These are phyloP conservation scores for Saturnispora kantuleensis DNA, from an alignment of 805 yeast species.

Conservation along the genomic window DNA sequence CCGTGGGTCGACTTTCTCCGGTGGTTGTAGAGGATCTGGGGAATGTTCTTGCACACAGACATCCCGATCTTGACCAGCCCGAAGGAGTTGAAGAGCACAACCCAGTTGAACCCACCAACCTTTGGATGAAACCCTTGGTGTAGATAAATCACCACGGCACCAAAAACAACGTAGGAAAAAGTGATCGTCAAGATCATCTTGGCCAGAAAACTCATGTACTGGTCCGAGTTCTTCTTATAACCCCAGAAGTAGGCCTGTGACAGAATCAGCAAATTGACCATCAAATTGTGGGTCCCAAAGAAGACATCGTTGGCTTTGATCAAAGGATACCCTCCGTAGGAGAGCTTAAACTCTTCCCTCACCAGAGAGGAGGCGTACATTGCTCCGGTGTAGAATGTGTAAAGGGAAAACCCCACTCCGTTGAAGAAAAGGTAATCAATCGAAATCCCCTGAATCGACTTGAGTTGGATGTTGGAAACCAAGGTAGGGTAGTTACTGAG, in stretches of 20 bases:
- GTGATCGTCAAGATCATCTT: slow-evolving; percentile 15
- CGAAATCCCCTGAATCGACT: slow-evolving; percentile 28
- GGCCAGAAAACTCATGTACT: slow-evolving; percentile 18
- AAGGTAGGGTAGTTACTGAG: slow-evolving; percentile 26
- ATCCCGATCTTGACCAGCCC: slow-evolving; percentile 26
- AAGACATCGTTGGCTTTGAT: slow-evolving; percentile 25
- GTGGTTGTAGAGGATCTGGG: slow-evolving; percentile 26
- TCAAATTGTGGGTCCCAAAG: slow-evolving; percentile 24
- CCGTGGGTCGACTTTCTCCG: slow-evolving; percentile 29
- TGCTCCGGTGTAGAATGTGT: slow-evolving; percentile 22
- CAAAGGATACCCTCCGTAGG: slow-evolving; percentile 22
- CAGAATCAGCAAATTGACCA: slow-evolving; percentile 20
- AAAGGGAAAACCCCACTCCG: slow-evolving; percentile 25
- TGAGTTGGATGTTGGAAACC: slow-evolving; percentile 23
- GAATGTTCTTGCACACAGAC: slow-evolving; percentile 29
- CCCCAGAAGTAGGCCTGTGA: slow-evolving; percentile 28
- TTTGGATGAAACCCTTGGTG: slow-evolving; percentile 9
- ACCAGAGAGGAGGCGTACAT: slow-evolving; percentile 18
- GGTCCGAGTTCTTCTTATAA: slow-evolving; percentile 26
- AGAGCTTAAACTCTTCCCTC: slow-evolving; percentile 22
- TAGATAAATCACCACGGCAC: slow-evolving; percentile 12
- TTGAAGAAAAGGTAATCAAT: slow-evolving; percentile 28
- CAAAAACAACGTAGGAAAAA: slow-evolving; percentile 9
- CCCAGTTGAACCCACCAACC: slow-evolving; percentile 20
- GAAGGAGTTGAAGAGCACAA: slow-evolving; percentile 25